Base-by-base conservation (phyloP, 805 yeast genomes). In the Yarrowia porcina region DNA sequence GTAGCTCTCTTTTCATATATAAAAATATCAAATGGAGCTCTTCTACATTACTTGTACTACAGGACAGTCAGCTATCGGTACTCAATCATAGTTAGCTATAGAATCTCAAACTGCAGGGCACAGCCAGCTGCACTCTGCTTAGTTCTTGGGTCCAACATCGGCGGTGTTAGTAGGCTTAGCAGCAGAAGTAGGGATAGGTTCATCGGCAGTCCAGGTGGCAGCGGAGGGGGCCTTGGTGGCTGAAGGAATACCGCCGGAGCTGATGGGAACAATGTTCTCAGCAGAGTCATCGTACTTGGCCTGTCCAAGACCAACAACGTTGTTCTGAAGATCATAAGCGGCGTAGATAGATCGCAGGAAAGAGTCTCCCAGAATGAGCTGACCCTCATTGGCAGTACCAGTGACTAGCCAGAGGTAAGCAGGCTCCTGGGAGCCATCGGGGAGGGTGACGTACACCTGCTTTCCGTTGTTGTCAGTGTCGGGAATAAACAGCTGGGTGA, bases 311-410 rank as follows among this genome's bases (percentile, higher is more conserved):
- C 85, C 83, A 35, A 85, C 75, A 65, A 78, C 74, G 50, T 71
- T 72, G 65, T 78, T 79, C 25, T 84, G 88, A 54, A 85, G 74
- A 69, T 87, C 87, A 70, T 80, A 84, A 13, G 85, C 88, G 25
- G 82, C 79, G 69, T 87, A 87, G 5, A 84, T 85, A 45, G 80
- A 77, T 62, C 87, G 77, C 64, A 87, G 74, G 69, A 86, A 80
- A 61, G 80, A 77, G 69, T 85, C 89, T 23, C 91, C 91, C 35
- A 60, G 35, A 33, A 50, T 23, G 15, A 8, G 2, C 25, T 11
- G 52, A 10, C 52, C 52, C 11, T 17, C 7, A 21, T 42, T 17
- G 6, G 15, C 25, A 1, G 9, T 2, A 15, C 17, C 23, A 9
- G 12, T n/a, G 15, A 44, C 10, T 7, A 28, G 25, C 15, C 30